phyloP scores from a whole-genome alignment of 2,329 filamentous ascomycete genomes.

The Cladobotryum protrusum region DNA sequence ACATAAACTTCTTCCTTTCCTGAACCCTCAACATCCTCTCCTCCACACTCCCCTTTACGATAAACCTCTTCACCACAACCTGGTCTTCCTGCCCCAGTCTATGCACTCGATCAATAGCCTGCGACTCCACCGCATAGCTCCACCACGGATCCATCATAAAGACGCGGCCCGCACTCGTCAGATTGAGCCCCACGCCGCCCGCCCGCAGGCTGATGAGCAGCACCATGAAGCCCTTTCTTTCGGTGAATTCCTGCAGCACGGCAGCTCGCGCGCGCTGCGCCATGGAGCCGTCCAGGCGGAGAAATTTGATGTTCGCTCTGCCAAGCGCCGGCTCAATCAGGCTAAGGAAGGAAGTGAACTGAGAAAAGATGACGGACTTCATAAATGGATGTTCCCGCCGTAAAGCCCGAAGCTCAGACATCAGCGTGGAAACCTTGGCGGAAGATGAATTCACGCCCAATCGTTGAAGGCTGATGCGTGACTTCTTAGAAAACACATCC shows the following conservation, averaged over 20 bases:
- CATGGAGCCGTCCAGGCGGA: slow-evolving; percentile 92
- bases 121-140: slow-evolving; percentile 93
- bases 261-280: slow-evolving; percentile 75
- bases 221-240: slow-evolving; percentile 56
- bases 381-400: slow-evolving; percentile 59
- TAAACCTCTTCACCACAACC: slow-evolving; percentile 81
- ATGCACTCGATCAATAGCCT: slow-evolving; percentile 96
- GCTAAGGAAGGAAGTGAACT: slow-evolving; percentile 94
- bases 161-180: slow-evolving; percentile 82
- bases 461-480: slow-evolving; percentile 55
- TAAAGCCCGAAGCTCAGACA: slow-evolving; percentile 66
- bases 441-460: slow-evolving; percentile 64
- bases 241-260: slow-evolving; percentile 67
- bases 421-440: slow-evolving; percentile 78
- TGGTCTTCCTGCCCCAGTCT: slow-evolving; percentile 88
- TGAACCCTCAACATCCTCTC: slow-evolving; percentile 91
- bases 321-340: slow-evolving; percentile 78
- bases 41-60: slow-evolving; percentile 87
- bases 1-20: slow-evolving; percentile 94
- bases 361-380: slow-evolving; percentile 91
- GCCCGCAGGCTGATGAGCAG: slow-evolving; percentile 80
- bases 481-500: slow-evolving; percentile 36
- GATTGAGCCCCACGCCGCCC: slow-evolving; percentile 87
- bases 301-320: slow-evolving; percentile 64
- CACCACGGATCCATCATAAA: slow-evolving; percentile 99